Evolutionary conservation across 805 yeast genomes (phyloP), one percentile per base, ranked within the genome.

Genomic region (Cyberlindnera euphorbiae): DNA sequence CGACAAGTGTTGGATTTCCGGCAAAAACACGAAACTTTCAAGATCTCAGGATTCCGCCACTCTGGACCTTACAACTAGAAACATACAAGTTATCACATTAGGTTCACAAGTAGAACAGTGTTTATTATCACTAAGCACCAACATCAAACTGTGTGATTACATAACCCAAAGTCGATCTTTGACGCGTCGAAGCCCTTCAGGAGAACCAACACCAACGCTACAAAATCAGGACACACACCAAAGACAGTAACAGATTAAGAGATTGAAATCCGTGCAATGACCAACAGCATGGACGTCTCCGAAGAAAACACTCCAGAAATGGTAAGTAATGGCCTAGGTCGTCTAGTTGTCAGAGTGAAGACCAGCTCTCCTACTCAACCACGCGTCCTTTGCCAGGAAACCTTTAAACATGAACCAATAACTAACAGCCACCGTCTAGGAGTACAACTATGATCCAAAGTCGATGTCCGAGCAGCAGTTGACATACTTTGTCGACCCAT

Each of bases 401-500:
- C 8, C 24, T 8, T 8, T 11, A 11, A 21, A 8, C 24, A 21
- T 11, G 10, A 21, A 21, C 10, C 24, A 21, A 11, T 11, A 21
- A 11, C 24, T 21, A 21, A 11, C 10, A 21, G 11, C 24, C 24
- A 21, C 11, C 24, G 11, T n/a, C n/a, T n/a, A 33, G 37, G 37
- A 33, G 37, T 33, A 19, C 32, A 23, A 26, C 4, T 33, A 28
- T 17, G 37, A 33, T 24, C 37, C 37, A 17, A 29, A 31, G 17
- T 13, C 33, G 11, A 21, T 39, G 9, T 17, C 26, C 11, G 52
- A 44, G 16, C 51, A 41, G 30, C 50, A 43, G 25, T 44, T 44
- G 36, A 24, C 42, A 12, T 66, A 67, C 46, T 52, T 66, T 35
- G 66, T 65, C 5, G 55, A 56, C 24, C 56, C 52, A 46, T 50